Evolutionary conservation across 805 yeast species (phyloP).

Genomic region (Pichia kluyveri): DNA sequence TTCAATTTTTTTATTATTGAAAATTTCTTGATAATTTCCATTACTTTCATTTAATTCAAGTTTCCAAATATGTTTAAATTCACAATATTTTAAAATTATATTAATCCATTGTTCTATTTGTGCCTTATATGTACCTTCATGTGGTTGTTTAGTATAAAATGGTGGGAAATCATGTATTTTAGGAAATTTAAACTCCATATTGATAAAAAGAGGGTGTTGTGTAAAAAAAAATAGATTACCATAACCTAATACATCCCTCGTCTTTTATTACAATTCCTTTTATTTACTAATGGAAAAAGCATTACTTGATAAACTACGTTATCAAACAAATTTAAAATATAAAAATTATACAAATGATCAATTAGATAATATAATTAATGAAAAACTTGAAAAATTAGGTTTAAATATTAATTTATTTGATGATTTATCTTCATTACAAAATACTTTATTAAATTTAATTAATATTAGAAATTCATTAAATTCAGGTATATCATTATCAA

Average conservation of each 20-base stretch:
- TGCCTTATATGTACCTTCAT: constrained; percentile 63
- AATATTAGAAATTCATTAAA: background rate
- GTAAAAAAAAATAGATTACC: background rate
- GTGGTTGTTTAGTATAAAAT: constrained; percentile 82
- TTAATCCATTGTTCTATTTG: constrained; percentile 76
- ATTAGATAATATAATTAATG: background rate
- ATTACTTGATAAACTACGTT: no score
- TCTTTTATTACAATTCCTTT: no score
- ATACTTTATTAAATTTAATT: background rate
- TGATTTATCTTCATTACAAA: background rate
- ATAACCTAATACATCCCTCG: background rate
- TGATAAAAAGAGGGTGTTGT: no score
- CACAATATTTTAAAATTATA: constrained; percentile 54
- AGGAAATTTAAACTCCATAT: constrained; percentile 24
- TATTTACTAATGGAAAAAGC: no score
- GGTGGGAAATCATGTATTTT: constrained; percentile 77
- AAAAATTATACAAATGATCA: background rate
- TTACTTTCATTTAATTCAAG: constrained; percentile 16
- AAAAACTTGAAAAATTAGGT: background rate
- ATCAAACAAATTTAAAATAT: no score
- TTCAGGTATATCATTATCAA: no score
- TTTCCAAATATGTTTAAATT: constrained; percentile 45
- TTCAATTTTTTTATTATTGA: background rate
- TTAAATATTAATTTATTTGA: background rate
- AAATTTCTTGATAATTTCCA: background rate